A percentile compares a stretch with the other conserved stretches of the same genome.
Conservation (phyloP, 495 filamentous ascomycete species). For the Penicillium fimorum region DNA sequence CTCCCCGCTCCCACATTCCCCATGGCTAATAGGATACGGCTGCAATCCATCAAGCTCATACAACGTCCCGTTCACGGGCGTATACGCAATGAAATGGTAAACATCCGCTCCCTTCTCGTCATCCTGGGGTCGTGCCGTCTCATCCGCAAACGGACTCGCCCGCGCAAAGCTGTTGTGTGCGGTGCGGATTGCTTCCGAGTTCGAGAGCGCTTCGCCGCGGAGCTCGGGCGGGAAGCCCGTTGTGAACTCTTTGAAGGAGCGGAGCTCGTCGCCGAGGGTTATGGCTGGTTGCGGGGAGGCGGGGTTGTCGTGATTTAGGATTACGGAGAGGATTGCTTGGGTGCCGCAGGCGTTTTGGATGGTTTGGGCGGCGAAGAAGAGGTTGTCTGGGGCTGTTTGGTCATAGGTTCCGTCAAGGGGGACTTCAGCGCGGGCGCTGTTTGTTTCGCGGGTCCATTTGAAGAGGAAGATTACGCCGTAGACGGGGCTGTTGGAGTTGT, state of each 20-base stretch:
- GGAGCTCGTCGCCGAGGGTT: constrained; percentile 58
- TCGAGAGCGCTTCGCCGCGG: constrained; percentile 64
- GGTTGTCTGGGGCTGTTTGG: constrained; percentile 57
- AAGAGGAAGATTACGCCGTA: constrained; percentile 99
- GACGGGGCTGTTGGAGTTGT: constrained; percentile 57
- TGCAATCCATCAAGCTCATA: constrained; percentile 97
- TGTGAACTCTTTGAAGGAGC: constrained; percentile 89
- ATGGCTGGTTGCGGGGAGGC: constrained; percentile 21
- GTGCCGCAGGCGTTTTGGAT: constrained; percentile 99
- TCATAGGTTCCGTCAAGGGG: constrained; percentile 80
- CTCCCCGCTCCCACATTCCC: constrained; percentile 59
- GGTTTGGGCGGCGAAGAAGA: constrained; percentile 97
- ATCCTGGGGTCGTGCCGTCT: constrained; percentile 62
- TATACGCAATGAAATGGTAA: constrained; percentile 98
- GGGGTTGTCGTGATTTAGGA: constrained; percentile 73
- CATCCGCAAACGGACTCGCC: constrained; percentile 86
- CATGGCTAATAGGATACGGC: constrained; percentile 87
- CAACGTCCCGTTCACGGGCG: constrained; percentile 68
- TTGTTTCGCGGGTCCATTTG: constrained; percentile 84
- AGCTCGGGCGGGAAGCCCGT: constrained; percentile 79
- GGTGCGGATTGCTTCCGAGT: constrained; percentile 79
- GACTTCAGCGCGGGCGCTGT: constrained; percentile 55
- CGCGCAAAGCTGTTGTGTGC: constrained; percentile 93
- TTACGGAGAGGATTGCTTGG: constrained; percentile 87
- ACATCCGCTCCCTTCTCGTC: constrained; percentile 66